Evolutionary conservation across 2,329 filamentous ascomycete species (phyloP).

Genomic region (Phialophora tarda): DNA sequence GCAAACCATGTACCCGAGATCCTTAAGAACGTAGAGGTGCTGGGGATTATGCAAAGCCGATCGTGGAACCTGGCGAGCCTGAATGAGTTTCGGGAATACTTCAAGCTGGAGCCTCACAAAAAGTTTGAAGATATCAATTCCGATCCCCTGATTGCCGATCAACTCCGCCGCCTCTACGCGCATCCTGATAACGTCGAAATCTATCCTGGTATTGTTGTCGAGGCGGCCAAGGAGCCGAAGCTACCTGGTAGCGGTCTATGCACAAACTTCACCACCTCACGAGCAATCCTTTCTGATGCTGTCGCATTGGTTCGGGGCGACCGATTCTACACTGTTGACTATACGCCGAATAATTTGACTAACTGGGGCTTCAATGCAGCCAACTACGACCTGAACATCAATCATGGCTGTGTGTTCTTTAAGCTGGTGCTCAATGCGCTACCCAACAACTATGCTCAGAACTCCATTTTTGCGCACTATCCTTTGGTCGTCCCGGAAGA

Average conservation of each 20-base stretch:
- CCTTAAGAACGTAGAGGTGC: slow-evolving; percentile 65
- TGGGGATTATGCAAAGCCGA: slow-evolving; percentile 67
- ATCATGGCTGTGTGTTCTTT: slow-evolving; percentile 58
- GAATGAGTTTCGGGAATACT: slow-evolving; percentile 62
- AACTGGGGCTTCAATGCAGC: slow-evolving; percentile 54
- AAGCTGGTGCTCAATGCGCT: slow-evolving; percentile 57
- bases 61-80: slow-evolving; percentile 66
- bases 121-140: slow-evolving; percentile 60
- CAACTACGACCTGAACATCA: slow-evolving; percentile 50
- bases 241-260: slow-evolving; percentile 56
- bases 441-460: slow-evolving; percentile 54
- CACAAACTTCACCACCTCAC: slow-evolving; percentile 53
- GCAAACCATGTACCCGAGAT: slow-evolving; percentile 64
- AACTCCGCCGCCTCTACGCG: slow-evolving; percentile 56
- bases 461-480: slow-evolving; percentile 58
- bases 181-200: slow-evolving; percentile 62
- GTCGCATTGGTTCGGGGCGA: slow-evolving; percentile 53
- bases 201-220: slow-evolving; percentile 63
- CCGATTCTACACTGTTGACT: slow-evolving; percentile 54
- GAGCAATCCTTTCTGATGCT: slow-evolving; percentile 53
- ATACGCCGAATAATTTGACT: slow-evolving; percentile 50
- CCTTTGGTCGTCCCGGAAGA: slow-evolving; percentile 56
- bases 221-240: slow-evolving; percentile 61
- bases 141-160: slow-evolving; percentile 54
- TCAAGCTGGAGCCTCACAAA: slow-evolving; percentile 57